phyloP scores from a whole-genome alignment of 169 alveolate genomes.

The Plasmodium billcollinsi region DNA sequence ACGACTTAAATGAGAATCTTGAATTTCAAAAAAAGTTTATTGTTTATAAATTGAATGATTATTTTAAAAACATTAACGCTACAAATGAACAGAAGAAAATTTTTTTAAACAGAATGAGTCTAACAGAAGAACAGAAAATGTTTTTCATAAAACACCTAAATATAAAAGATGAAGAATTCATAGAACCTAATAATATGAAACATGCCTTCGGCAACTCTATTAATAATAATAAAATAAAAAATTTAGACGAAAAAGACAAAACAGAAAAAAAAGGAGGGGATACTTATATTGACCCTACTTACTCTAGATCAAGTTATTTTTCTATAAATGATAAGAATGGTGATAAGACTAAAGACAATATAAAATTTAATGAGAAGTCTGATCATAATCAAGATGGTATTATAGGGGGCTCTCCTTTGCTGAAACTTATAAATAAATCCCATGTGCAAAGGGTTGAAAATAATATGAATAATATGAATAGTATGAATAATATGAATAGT shows the following conservation, averaged over 20 bases:
- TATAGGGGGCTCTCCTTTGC: constrained; percentile 23
- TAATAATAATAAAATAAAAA: no score
- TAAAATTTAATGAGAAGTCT: no score
- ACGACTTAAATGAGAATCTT: not conserved
- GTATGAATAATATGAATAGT: not conserved
- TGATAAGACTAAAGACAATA: not conserved
- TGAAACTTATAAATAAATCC: constrained; percentile 21
- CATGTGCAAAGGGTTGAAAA: not conserved
- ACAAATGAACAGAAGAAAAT: constrained; percentile 11
- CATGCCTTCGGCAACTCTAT: no score
- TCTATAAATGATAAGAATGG: not conserved
- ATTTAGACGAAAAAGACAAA: no score
- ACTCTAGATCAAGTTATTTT: not conserved
- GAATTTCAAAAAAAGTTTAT: constrained; percentile 19
- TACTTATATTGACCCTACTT: no score
- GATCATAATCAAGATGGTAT: not conserved
- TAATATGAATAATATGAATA: not conserved
- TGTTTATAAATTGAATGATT: constrained; percentile 26
- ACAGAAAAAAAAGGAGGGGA: no score
- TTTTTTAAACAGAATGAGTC: not conserved
- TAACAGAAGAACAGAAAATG: constrained; percentile 9
- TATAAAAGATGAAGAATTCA: not conserved
- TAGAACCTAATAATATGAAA: no score
- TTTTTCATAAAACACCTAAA: not conserved
- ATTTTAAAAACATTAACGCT: constrained; percentile 2